Base-by-base conservation (phyloP, 148 eudicot genomes). In the Rheum nobile region DNA sequence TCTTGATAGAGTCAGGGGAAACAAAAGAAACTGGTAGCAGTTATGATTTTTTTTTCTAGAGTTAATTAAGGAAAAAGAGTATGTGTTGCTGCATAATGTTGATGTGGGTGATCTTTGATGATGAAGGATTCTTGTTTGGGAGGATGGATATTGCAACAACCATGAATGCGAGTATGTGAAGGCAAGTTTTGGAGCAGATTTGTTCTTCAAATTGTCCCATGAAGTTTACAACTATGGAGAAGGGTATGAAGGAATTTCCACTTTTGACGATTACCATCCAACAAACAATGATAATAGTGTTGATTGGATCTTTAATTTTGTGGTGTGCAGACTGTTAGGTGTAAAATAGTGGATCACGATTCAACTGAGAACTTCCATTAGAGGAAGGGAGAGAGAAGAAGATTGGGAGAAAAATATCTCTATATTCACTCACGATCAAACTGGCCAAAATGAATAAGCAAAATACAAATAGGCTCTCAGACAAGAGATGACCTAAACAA, bases 201-300 rank as follows among this genome's bases (percentile, higher is more conserved):
- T 71, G 37, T 95, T 91, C 89, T 95, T 95, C 90, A 95, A 95
- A 82, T 91, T 95, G 99, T 95, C 99, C 44, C 99, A 95, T 90
- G 99, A 95, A 90, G 89, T 95, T 76, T 92, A 92, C 84, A 95
- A 88, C 69, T 95, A 88, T 75, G 99, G 99, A 39, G 99, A 95
- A 91, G 99, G 99, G 98, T 95, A 89, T 2, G 35, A 59, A 28
- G 0, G 13, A 55, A 10, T 17, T 10, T 10, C 16, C 47, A 43
- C 8, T 11, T 6, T n/a, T n/a, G n/a, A n/a, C n/a, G n/a, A n/a
- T n/a, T n/a, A n/a, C n/a, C n/a, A n/a, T n/a, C n/a, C n/a, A n/a
- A n/a, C n/a, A n/a, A n/a, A n/a, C n/a, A n/a, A 17, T 50, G 24
- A 50, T 16, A 69, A 34, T 55, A 8, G 6, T 34, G 65, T 28